Base-by-base conservation (phyloP, 306 rosid species). In the Astragalus glycyphyllos region DNA sequence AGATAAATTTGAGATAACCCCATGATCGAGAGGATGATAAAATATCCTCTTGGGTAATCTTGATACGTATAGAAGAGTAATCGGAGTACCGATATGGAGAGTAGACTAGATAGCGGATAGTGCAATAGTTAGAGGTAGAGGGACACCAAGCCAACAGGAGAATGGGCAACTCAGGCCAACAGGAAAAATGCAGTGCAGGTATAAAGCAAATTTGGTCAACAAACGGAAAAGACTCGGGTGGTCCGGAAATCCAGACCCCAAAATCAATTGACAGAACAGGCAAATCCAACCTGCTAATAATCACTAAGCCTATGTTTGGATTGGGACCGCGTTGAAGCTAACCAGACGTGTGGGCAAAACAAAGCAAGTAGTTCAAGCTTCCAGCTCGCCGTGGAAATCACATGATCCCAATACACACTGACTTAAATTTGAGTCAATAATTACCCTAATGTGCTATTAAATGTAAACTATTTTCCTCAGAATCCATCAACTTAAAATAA, bases 201-300 rank as follows among this genome's bases (percentile, higher is more conserved):
- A 55, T 55, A 11, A 26, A 26, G 35, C n/a, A 58, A 48, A 11
- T 68, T 49, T 38, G 63, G 71, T 29, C 20, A 42, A 16, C 35
- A 57, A 57, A 13, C 38, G 4, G 15, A 20, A 34, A 55, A 32
- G 23, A 35, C 49, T 11, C 23, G 3, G 26, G 14, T 23, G 23
- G 45, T 75, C 14, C 34, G 4, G 12, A 31, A 57, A 58, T 76
- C 35, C 29, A 17, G 47, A 76, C 40, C 42, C 11, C 32, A 37
- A 58, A 67, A 58, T 11, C 72, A 65, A 64, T 66, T 17, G 40
- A 11, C 48, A 29, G 40, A 68, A 76, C 23, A 62, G 46, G 63
- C n/a, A 58, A 76, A 8, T 8, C 53, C 12, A 8, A 58, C n/a
- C 54, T n/a, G 17, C 58, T 10, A 46, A 66, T 76, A 59, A 29